A percentile compares a stretch with the other conserved stretches of the same genome.
Conservation (phyloP, 1,139 yeast genomes). For the Candida sojae region DNA sequence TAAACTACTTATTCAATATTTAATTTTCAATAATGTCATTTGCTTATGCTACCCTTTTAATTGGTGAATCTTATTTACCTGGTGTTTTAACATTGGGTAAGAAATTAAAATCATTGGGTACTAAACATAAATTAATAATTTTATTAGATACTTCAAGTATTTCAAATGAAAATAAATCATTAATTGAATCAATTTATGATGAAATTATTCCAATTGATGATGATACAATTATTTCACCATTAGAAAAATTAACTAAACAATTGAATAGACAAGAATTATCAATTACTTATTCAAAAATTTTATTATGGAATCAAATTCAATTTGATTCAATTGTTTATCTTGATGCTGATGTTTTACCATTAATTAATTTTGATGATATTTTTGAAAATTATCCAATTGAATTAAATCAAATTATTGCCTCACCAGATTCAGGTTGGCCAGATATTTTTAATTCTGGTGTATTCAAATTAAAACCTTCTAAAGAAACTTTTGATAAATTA, state of each 20-base stretch:
- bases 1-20: neutral
- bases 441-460: conserved; percentile 38
- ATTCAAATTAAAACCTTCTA: conserved; percentile 27
- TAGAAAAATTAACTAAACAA: conserved; percentile 19
- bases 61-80: conserved; percentile 30
- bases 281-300: conserved; percentile 28
- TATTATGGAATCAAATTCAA: conserved; percentile 28
- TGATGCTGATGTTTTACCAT: conserved; percentile 32
- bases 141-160: conserved; percentile 22
- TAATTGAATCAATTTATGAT: conserved; percentile 24
- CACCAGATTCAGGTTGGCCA: conserved; percentile 42
- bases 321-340: conserved; percentile 28
- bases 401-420: conserved; percentile 23
- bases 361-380: conserved; percentile 25
- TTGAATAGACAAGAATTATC: conserved; percentile 31
- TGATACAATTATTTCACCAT: conserved; percentile 20
- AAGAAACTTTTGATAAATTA: conserved; percentile 20
- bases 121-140: conserved; percentile 23
- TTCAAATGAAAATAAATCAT: conserved; percentile 18
- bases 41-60: conserved; percentile 32
- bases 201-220: conserved; percentile 27
- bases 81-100: conserved; percentile 33
- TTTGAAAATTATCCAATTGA: conserved; percentile 20
- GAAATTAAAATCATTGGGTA: conserved; percentile 21
- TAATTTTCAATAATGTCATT: conserved; percentile 15